Evolutionary conservation across 179 eudicot genomes (phyloP).

Genomic region (Silene noctiflora): DNA sequence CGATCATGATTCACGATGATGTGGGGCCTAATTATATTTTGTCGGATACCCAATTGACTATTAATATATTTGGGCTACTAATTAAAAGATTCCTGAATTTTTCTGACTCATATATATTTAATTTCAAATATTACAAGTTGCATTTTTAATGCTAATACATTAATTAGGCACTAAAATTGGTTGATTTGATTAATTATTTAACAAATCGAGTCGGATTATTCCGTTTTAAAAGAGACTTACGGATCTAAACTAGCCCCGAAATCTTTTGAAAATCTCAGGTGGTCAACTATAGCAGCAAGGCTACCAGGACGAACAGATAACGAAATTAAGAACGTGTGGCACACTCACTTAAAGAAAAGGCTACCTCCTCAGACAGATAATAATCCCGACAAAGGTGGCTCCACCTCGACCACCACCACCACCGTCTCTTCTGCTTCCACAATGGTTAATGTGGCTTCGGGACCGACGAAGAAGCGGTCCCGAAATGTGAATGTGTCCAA

Average conservation of each 20-base stretch:
- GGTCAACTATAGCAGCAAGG: conserved; percentile 37
- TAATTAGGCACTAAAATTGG: not conserved
- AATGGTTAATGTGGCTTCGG: not conserved
- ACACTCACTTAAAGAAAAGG: conserved; percentile 34
- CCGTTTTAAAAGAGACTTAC: not conserved
- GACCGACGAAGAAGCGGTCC: conserved; percentile 20
- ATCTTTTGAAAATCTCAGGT: conserved; percentile 24
- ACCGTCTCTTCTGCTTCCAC: not conserved
- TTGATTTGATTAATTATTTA: not conserved
- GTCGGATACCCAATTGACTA: conserved; percentile 27
- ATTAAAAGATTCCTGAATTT: conserved; percentile 29
- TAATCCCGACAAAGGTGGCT: not conserved
- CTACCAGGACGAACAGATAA: conserved; percentile 37
- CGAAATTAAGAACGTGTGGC: conserved; percentile 41
- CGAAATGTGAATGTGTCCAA: conserved; percentile 15
- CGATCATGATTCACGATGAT: conserved; percentile 25
- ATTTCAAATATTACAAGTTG: conserved; percentile 12
- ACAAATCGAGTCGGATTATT: not conserved
- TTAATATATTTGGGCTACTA: conserved; percentile 29
- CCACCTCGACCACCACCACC: not conserved
- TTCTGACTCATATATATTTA: conserved; percentile 15
- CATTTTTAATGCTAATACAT: not conserved
- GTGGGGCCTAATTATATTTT: conserved; percentile 24
- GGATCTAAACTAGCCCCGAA: not conserved
- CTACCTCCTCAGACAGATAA: conserved; percentile 11